These are phyloP conservation scores for Jasminum sambac DNA, from an alignment of 257 asterid genomes.

Conservation along the genomic window DNA sequence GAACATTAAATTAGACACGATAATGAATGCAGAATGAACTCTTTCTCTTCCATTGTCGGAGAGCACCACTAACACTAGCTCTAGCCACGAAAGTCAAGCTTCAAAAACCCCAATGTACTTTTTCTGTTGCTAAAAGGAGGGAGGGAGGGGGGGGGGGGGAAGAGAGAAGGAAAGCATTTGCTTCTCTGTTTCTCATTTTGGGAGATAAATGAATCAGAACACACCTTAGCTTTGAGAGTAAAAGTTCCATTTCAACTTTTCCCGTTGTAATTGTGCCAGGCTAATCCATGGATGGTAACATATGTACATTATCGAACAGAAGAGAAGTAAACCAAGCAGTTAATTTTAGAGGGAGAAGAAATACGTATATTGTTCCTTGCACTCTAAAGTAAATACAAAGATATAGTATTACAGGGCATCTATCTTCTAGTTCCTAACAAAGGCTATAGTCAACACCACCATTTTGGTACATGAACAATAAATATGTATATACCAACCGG, in stretches of 20 bases:
- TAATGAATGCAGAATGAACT: background rate
- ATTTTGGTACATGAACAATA: no score
- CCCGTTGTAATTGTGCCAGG: background rate
- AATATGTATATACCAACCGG: background rate
- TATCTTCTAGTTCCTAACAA: no score
- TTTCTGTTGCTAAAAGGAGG: constrained; percentile 7
- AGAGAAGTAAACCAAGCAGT: background rate
- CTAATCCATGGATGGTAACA: background rate
- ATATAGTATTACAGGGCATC: no score
- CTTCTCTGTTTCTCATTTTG: background rate
- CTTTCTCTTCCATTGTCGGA: background rate
- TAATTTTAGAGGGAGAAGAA: no score
- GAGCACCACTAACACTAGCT: background rate
- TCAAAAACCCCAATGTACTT: background rate
- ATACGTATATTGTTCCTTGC: no score
- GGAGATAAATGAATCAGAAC: background rate
- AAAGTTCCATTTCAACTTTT: background rate
- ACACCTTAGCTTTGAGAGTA: background rate
- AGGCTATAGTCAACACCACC: no score
- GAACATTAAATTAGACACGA: background rate
- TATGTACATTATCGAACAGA: background rate
- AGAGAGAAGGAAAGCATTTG: background rate
- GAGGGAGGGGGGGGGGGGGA: no score
- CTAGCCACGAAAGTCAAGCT: background rate
- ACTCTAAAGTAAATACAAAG: no score